These are phyloP conservation scores for Suillus subaureus DNA, from an alignment of 768 basidiomycete genomes.

Conservation along the genomic window DNA sequence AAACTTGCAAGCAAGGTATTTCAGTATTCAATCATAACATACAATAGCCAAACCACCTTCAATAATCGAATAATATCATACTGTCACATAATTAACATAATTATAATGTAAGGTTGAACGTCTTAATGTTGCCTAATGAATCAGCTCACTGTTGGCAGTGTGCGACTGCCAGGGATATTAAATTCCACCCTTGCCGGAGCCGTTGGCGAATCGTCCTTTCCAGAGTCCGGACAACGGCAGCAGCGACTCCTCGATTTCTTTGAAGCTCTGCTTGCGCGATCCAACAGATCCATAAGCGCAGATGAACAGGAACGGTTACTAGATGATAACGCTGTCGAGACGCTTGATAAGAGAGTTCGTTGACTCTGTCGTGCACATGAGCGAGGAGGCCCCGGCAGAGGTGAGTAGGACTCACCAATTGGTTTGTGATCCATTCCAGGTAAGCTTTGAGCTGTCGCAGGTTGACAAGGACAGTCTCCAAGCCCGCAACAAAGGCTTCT, in stretches of 20 bases:
- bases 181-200: constrained; percentile 3
- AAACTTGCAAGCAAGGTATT: background rate
- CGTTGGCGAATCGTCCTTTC: background rate
- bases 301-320: background rate
- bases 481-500: constrained; percentile 18
- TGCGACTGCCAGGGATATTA: constrained; percentile 6
- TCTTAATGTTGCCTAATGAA: background rate
- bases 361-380: constrained; percentile 11
- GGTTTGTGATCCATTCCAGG: constrained; percentile 31
- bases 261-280: background rate
- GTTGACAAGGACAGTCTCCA: constrained; percentile 25
- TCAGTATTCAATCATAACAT: constrained; percentile 10
- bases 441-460: constrained; percentile 24
- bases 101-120: background rate
- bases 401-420: constrained; percentile 23
- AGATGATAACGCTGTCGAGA: background rate
- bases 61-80: constrained; percentile 2
- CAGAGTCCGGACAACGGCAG: constrained; percentile 3
- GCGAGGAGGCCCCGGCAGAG: constrained; percentile 17
- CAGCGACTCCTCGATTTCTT: background rate
- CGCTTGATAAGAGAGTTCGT: background rate
- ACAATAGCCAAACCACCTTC: background rate
- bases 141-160: background rate
- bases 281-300: background rate
- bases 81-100: background rate